Evolutionary conservation across 106 monocot genomes (phyloP), one percentile per base, ranked within the genome.

Genomic region (Phalaenopsis aphrodite): DNA sequence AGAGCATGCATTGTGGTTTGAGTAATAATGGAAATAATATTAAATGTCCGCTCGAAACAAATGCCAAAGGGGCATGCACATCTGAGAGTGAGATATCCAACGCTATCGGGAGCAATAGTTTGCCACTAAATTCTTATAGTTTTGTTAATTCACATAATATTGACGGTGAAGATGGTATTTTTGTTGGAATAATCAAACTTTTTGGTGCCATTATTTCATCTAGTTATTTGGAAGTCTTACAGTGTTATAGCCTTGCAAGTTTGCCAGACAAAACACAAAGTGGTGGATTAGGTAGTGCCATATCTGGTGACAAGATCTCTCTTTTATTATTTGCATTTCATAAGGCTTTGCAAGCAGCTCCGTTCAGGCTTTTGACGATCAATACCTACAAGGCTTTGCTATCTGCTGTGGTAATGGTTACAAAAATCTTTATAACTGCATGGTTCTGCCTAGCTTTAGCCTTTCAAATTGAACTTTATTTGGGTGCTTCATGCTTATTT

Each of bases 151-250:
- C 89, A 23, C 88, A 94, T 78, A 90, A 91, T 86, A 84, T 91
- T 81, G 98, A 95, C 69, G 86, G 86, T 78, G 92, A 83, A 75
- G 98, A 99, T 89, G 92, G 94, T 75, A 87, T 94, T 84, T 80
- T 93, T 84, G 88, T 95, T 79, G 94, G 98, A 65, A 88, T 95
- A 83, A 89, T 99, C 82, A 95, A 78, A 78, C 82, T 99, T 78
- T 84, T 99, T 72, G 98, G 98, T 76, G 98, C 98, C 79, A 81
- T 99, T 41, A 83, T 99, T 24, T 86, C 87, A 30, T 93, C 94
- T 79, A 87, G 93, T 55, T 86, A 93, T 77, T 85, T 98, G 77
- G 89, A 89, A 78, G 74, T 90, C 72, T 77, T 57, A 58, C 88
- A 81, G 56, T 74, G 78, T 81, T 55, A 65, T 87, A 47, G 81